Conservation (phyloP, 1,284 basidiomycete species). For the Papiliotrema terrestris region DNA sequence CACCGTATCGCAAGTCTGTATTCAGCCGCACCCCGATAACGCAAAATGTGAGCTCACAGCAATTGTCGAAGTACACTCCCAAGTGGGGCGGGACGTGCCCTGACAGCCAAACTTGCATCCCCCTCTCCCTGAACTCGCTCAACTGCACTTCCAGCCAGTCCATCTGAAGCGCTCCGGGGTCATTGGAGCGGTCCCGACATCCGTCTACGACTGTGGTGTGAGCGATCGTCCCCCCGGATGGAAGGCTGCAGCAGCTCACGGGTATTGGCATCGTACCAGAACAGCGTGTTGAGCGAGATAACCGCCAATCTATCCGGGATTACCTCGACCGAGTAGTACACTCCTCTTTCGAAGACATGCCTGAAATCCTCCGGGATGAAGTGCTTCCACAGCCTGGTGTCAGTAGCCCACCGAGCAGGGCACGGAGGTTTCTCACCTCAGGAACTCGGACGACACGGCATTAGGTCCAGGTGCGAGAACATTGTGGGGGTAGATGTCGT, state of each 20-base stretch:
- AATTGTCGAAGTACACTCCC: slow-evolving; percentile 79
- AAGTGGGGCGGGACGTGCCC: slow-evolving; percentile 63
- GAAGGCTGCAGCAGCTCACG: slow-evolving; percentile 51
- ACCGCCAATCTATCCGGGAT: slow-evolving; percentile 72
- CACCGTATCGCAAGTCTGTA: slow-evolving; percentile 73
- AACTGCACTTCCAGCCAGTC: slow-evolving; percentile 91
- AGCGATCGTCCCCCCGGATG: slow-evolving; percentile 3
- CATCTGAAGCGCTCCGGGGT: slow-evolving; percentile 78
- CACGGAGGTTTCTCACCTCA: slow-evolving; percentile 54
- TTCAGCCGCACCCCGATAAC: slow-evolving; percentile 8
- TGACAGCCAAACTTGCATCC: slow-evolving; percentile 66
- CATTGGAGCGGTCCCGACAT: slow-evolving; percentile 58
- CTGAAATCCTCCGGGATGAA: slow-evolving; percentile 79
- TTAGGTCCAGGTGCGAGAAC: slow-evolving; percentile 64
- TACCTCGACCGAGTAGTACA: slow-evolving; percentile 79
- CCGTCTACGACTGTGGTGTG: slow-evolving; percentile 53
- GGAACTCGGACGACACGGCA: slow-evolving; percentile 69
- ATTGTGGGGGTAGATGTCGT: slow-evolving; percentile 80
- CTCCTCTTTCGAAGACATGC: slow-evolving; percentile 78
- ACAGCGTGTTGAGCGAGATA: slow-evolving; percentile 85
- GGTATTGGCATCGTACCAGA: slow-evolving; percentile 89
- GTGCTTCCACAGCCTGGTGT: slow-evolving; percentile 68
- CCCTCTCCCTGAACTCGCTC: slow-evolving; percentile 62
- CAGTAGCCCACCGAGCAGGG: not conserved
- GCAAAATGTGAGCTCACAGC: slow-evolving; percentile 47